Evolutionary conservation across 1,284 basidiomycete species (phyloP), one percentile per base, ranked within the genome.

Genomic region (Ceratobasidium theobromae): DNA sequence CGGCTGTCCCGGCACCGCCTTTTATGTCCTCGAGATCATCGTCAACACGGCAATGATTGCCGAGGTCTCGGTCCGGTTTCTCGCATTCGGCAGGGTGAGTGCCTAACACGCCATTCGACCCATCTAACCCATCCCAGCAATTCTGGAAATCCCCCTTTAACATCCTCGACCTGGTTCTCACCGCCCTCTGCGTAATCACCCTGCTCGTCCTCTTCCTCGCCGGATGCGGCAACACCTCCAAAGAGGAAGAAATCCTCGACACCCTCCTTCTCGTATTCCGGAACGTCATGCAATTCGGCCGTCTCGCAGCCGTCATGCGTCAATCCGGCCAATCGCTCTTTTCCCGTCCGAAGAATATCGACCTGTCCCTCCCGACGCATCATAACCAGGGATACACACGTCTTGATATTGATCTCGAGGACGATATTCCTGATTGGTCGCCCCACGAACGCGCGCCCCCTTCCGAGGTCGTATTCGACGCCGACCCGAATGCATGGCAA

Each of bases 71-170:
- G 89, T 95, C 57, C 85, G 95, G 28, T 89, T 96, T 75, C 79
- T 95, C 57, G 95, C 95, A 0, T 91, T 96, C 72, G 94, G 94
- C 69, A 84, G 86, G 76, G 95, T 96, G 72, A 23, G 62, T 41
- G 45, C 6, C 72, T 78, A 21, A 49, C 41, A 52, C 35, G 38
- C 70, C 40, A 40, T 57, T 58, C 45, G 21, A 30, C 43, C 14
- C 28, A 16, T 32, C 23, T 65, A 23, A 33, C 32, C 45, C 11
- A 23, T 28, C 32, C 12, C 73, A 97, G 95, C 91, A 95, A 92
- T 97, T 97, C 79, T 96, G 94, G 87, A 89, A 87, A 76, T 95
- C 94, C 16, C 85, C 88, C 14, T 93, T 92, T 78, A 97, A 97
- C 75, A 79, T 93, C 41, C 81, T 95, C 73, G 94, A 97, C 75